These are phyloP conservation scores for Iris macrosiphon DNA, from an alignment of 106 monocot genomes.

Conservation along the genomic window DNA sequence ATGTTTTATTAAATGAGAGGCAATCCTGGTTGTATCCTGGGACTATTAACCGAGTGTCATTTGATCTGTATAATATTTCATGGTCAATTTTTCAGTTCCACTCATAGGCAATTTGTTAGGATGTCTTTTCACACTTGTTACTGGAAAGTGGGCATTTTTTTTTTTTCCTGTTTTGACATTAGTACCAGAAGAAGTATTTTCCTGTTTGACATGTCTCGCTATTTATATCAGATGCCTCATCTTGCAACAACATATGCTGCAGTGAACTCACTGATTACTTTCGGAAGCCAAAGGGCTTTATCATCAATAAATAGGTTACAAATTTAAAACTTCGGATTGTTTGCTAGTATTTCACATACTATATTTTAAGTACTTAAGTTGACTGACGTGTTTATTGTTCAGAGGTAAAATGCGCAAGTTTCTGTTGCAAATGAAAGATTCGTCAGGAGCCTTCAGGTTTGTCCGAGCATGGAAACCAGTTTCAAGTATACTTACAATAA, in stretches of 20 bases:
- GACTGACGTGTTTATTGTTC: slow-evolving; percentile 3
- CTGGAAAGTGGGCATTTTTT: too few species aligned
- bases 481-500: too few species aligned
- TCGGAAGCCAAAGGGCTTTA: slow-evolving; percentile 72
- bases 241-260: slow-evolving; percentile 98
- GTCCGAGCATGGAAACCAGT: too few species aligned
- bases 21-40: too few species aligned
- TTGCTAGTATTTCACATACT: neutral
- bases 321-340: slow-evolving; percentile 6
- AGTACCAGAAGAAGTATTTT: neutral
- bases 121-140: too few species aligned
- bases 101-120: too few species aligned
- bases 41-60: too few species aligned
- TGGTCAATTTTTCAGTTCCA: too few species aligned
- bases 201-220: neutral
- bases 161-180: too few species aligned
- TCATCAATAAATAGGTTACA: slow-evolving; percentile 85
- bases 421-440: slow-evolving; percentile 81
- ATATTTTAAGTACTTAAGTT: neutral
- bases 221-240: slow-evolving; percentile 72
- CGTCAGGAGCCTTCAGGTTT: slow-evolving; percentile 83
- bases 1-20: too few species aligned
- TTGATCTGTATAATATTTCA: too few species aligned
- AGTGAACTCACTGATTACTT: slow-evolving; percentile 71
- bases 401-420: slow-evolving; percentile 61